Evolutionary conservation across 169 alveolate species (phyloP).

Genomic region (Cryptosporidium xiaoi): DNA sequence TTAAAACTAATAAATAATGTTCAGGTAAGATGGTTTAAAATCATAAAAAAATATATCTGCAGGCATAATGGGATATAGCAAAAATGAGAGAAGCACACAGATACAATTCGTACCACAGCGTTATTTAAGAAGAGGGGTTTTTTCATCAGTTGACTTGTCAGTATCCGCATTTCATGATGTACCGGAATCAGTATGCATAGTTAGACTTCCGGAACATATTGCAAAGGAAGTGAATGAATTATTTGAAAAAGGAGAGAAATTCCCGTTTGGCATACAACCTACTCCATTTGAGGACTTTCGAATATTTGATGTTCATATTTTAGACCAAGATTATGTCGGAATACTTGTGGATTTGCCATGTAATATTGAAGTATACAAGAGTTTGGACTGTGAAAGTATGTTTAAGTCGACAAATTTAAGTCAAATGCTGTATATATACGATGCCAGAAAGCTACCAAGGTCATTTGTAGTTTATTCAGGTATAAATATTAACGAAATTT

Average conservation of each 20-base stretch:
- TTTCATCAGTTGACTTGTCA: conserved; percentile 66
- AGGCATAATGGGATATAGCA: neutral
- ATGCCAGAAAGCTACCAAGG: conserved; percentile 47
- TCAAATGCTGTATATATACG: conserved; percentile 79
- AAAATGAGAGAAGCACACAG: neutral
- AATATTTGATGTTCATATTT: conserved; percentile 74
- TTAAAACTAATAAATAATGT: neutral
- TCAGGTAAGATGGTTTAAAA: neutral
- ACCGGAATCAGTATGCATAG: conserved; percentile 76
- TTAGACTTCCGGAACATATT: conserved; percentile 72
- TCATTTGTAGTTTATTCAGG: conserved; percentile 3
- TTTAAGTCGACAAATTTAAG: conserved; percentile 81
- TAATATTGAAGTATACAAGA: conserved; percentile 85
- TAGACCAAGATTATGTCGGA: conserved; percentile 78
- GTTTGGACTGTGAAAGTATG: conserved; percentile 85
- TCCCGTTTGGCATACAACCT: conserved; percentile 77
- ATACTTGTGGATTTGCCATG: conserved; percentile 86
- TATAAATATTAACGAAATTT: neutral
- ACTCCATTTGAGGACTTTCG: conserved; percentile 79
- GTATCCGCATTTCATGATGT: conserved; percentile 29
- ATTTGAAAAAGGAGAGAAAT: conserved; percentile 64
- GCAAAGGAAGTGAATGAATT: conserved; percentile 73
- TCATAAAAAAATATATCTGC: neutral
- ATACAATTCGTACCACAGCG: conserved; percentile 57
- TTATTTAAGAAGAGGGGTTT: conserved; percentile 60